Percentiles rank a stretch among this genome's conserved stretches.
phyloP scores from a whole-genome alignment of 257 asterid genomes.

The Nicotiana benthamiana region DNA sequence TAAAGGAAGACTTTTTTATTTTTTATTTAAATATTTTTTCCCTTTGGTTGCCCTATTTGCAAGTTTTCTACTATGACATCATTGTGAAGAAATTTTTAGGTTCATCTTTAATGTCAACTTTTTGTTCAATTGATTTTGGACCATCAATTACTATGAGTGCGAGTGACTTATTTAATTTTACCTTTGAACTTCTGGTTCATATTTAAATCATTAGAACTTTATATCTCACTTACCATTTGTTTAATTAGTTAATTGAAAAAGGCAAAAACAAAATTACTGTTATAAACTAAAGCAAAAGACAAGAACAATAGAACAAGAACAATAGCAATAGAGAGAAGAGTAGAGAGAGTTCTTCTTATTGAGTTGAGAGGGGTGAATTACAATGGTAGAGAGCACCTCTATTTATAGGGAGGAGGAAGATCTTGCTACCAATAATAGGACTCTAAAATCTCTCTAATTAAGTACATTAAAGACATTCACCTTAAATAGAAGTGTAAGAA shows the following conservation, averaged over 20 bases:
- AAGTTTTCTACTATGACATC: constrained; percentile 14
- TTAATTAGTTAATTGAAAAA: background rate
- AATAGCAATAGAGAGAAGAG: too few species aligned
- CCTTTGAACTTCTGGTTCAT: background rate
- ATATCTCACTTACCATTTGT: background rate
- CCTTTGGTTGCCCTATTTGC: background rate
- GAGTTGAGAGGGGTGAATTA: too few species aligned
- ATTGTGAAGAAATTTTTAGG: constrained; percentile 13
- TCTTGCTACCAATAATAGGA: too few species aligned
- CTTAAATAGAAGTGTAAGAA: too few species aligned
- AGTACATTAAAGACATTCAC: too few species aligned
- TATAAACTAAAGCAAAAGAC: too few species aligned
- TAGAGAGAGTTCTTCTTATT: too few species aligned
- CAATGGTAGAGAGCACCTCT: too few species aligned
- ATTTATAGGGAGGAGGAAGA: too few species aligned
- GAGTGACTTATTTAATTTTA: background rate
- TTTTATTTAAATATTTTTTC: background rate
- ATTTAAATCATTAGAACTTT: background rate
- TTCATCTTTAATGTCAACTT: constrained; percentile 7
- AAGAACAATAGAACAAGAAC: too few species aligned
- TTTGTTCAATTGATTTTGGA: constrained; percentile 20
- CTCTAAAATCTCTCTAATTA: too few species aligned
- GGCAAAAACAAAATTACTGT: background rate
- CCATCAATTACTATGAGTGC: constrained; percentile 34
- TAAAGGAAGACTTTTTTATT: background rate